A percentile compares a stretch with the other conserved stretches of the same genome.
Evolutionary conservation across 176 grass and related monocot genomes (phyloP).

Genomic region (Paspalum notatum): DNA sequence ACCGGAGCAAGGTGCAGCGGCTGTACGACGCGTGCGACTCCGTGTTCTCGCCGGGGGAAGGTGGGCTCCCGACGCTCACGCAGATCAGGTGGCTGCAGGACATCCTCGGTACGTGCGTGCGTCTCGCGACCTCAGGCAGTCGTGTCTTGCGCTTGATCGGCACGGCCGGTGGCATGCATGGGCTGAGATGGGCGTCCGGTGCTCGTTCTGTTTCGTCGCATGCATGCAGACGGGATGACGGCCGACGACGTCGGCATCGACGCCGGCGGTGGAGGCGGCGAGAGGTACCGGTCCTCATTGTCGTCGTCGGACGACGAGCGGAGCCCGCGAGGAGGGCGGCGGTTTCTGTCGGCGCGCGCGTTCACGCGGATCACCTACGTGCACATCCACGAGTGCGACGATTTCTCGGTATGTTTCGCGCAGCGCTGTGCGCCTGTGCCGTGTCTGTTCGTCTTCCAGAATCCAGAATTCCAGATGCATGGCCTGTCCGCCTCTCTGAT

Average conservation of each 20-base stretch:
- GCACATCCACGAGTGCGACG: conserved; percentile 59
- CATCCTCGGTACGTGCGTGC: conserved; percentile 41
- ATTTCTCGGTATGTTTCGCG: conserved; percentile 75
- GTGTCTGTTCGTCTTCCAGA: no score
- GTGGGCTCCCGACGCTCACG: conserved; percentile 28
- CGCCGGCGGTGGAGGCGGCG: conserved; percentile 1
- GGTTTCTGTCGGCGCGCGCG: conserved; percentile 30
- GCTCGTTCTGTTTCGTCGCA: no score
- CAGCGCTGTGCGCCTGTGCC: no score
- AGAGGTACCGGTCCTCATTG: conserved; percentile 19
- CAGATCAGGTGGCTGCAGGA: conserved; percentile 53
- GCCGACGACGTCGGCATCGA: background rate
- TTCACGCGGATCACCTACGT: conserved; percentile 57
- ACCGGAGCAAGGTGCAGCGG: conserved; percentile 54
- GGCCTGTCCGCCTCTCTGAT: no score
- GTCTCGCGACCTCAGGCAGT: background rate
- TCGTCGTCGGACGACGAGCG: conserved; percentile 10
- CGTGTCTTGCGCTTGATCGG: no score
- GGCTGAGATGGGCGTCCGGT: no score
- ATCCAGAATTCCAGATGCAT: no score
- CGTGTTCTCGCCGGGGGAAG: conserved; percentile 48
- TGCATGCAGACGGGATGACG: conserved; percentile 50
- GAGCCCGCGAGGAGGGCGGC: conserved; percentile 23
- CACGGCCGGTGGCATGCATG: no score
- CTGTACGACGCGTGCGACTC: conserved; percentile 55